These are phyloP conservation scores for Russula emetica DNA, from an alignment of 768 basidiomycete genomes.

Conservation along the genomic window DNA sequence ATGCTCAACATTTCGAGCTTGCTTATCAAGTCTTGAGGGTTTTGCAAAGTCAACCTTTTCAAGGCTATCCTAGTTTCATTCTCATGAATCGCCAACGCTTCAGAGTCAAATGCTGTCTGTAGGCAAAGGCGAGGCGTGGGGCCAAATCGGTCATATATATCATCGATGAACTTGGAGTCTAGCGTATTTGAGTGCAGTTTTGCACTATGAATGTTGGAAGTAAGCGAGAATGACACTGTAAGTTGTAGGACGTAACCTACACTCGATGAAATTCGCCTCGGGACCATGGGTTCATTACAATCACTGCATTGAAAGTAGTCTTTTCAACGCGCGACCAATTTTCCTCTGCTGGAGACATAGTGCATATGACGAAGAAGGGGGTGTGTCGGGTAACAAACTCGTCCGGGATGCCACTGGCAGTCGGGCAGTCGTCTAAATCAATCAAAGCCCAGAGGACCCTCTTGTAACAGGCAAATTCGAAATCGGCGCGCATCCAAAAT, in stretches of 20 bases:
- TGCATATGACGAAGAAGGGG: too few relatives aligned
- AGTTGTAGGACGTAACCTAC: not conserved
- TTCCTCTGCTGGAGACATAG: too few relatives aligned
- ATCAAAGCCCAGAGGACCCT: too few relatives aligned
- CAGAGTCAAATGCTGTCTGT: not conserved
- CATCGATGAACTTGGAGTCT: not conserved
- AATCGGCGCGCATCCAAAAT: too few relatives aligned
- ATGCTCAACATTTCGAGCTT: rapidly evolving
- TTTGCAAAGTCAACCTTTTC: not conserved
- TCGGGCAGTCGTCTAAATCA: too few relatives aligned
- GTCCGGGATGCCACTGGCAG: too few relatives aligned
- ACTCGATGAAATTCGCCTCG: too few relatives aligned
- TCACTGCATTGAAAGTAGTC: too few relatives aligned
- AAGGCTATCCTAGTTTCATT: not conserved
- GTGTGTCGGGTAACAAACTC: too few relatives aligned
- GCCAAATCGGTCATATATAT: not conserved
- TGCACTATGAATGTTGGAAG: not conserved
- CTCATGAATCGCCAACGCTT: rapidly evolving
- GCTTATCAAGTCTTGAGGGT: not conserved
- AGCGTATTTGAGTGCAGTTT: not conserved
- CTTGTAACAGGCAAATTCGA: too few relatives aligned
- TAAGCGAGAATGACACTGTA: not conserved
- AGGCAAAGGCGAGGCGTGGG: not conserved
- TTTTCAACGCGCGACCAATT: too few relatives aligned
- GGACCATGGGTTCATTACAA: too few relatives aligned